These are phyloP conservation scores for Vanilla planifolia DNA, from an alignment of 106 monocot genomes.

Conservation along the genomic window DNA sequence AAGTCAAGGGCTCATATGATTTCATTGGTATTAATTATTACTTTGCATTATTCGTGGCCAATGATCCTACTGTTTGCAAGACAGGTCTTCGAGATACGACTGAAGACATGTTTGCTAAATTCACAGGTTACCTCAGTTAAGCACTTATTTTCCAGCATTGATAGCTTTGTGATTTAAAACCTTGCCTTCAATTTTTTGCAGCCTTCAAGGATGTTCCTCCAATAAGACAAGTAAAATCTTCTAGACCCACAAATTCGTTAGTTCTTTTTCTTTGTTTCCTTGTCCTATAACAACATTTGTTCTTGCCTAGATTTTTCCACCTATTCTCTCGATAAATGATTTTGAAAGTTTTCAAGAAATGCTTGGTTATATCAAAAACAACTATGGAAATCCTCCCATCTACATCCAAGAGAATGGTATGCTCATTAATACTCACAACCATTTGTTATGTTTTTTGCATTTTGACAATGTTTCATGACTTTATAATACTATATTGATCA, in stretches of 20 bases:
- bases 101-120: conserved; percentile 22
- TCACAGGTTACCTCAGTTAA: conserved; percentile 14
- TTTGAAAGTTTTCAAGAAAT: conserved; percentile 19
- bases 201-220: conserved; percentile 1
- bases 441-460: not conserved
- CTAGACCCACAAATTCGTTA: not conserved
- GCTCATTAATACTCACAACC: not conserved
- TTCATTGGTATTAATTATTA: conserved; percentile 61
- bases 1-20: conserved; percentile 35
- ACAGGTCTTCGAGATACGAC: conserved; percentile 15
- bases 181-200: not conserved
- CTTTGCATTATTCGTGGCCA: conserved; percentile 7
- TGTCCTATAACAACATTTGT: not conserved
- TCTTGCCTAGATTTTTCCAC: conserved; percentile 2
- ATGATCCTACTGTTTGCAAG: not conserved
- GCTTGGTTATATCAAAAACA: conserved; percentile 25
- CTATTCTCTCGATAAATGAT: not conserved
- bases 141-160: too few relatives aligned
- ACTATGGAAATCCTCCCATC: conserved; percentile 35
- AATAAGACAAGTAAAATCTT: not conserved
- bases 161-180: not conserved
- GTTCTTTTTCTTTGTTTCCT: not conserved
- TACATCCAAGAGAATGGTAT: conserved; percentile 61
- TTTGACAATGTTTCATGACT: not conserved
- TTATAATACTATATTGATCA: not conserved